Conservation (phyloP, 345 rosid genomes). For the Erucastrum elatum region DNA sequence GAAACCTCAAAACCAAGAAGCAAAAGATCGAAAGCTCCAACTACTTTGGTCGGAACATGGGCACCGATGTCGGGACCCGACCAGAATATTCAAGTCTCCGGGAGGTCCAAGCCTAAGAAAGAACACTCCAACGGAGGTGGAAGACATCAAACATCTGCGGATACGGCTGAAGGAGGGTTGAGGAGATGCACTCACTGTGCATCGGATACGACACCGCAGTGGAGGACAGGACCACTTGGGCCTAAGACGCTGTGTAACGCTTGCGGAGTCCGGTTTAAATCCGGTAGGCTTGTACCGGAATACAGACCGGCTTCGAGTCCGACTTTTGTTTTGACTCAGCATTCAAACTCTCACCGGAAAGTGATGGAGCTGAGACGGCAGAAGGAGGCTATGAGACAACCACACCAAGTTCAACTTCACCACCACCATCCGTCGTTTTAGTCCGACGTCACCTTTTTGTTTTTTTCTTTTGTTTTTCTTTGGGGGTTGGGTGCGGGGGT, state of each 20-base stretch:
- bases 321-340: slow-evolving; percentile 72
- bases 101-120: slow-evolving; percentile 42
- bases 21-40: slow-evolving; percentile 53
- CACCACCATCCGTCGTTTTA: slow-evolving; percentile 35
- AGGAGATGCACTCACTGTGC: slow-evolving; percentile 78
- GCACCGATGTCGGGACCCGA: slow-evolving; percentile 30
- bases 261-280: slow-evolving; percentile 80
- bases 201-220: slow-evolving; percentile 83
- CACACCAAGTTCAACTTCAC: slow-evolving; percentile 36
- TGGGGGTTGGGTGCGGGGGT: slow-evolving; percentile 22
- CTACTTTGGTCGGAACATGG: slow-evolving; percentile 37
- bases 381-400: slow-evolving; percentile 53
- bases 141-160: slow-evolving; percentile 25
- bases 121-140: slow-evolving; percentile 40
- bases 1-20: slow-evolving; percentile 52
- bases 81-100: slow-evolving; percentile 17
- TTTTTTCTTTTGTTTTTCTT: background rate
- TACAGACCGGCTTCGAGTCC: slow-evolving; percentile 86
- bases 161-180: slow-evolving; percentile 34
- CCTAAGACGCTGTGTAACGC: slow-evolving; percentile 82
- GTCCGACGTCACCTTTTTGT: slow-evolving; percentile 14
- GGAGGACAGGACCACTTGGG: slow-evolving; percentile 83
- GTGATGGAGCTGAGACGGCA: slow-evolving; percentile 80
- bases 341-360: slow-evolving; percentile 83
- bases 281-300: slow-evolving; percentile 80